A percentile compares a stretch with the other conserved stretches of the same genome.
Conservation (phyloP, 257 asterid species). For the Solanum paucissectum region DNA sequence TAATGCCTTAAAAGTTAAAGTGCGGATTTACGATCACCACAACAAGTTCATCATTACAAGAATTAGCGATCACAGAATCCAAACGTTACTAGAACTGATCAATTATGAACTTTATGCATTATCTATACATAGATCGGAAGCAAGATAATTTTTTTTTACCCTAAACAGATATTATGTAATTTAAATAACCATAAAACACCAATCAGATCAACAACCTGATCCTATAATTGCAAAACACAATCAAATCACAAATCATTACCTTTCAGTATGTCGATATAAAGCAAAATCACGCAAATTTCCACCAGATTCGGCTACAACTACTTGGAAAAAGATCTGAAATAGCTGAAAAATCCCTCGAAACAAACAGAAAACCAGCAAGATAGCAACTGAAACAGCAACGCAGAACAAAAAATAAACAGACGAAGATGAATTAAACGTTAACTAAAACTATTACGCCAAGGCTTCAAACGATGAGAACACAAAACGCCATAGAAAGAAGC, state of each 20-base stretch:
- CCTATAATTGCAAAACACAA: background rate
- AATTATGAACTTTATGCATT: background rate
- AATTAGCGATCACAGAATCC: background rate
- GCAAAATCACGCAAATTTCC: background rate
- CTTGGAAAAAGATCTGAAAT: background rate
- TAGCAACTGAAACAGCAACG: background rate
- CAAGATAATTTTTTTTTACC: too few relatives aligned
- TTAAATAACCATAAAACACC: background rate
- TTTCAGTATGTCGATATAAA: background rate
- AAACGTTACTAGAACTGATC: too few relatives aligned
- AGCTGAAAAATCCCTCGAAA: background rate
- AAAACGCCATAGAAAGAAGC: conserved; percentile 41
- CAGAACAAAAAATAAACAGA: background rate
- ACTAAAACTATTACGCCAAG: conserved; percentile 62
- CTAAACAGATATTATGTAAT: background rate
- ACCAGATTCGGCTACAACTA: background rate
- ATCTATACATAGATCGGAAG: background rate
- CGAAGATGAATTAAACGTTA: conserved; percentile 24
- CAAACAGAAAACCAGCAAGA: conserved; percentile 2
- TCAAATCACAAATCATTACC: background rate
- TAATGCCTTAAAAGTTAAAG: background rate
- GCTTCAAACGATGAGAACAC: conserved; percentile 69
- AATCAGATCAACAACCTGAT: background rate
- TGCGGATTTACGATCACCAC: background rate
- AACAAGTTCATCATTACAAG: background rate